Conservation (phyloP, 306 rosid species). For the Quercus aquifolioides region DNA sequence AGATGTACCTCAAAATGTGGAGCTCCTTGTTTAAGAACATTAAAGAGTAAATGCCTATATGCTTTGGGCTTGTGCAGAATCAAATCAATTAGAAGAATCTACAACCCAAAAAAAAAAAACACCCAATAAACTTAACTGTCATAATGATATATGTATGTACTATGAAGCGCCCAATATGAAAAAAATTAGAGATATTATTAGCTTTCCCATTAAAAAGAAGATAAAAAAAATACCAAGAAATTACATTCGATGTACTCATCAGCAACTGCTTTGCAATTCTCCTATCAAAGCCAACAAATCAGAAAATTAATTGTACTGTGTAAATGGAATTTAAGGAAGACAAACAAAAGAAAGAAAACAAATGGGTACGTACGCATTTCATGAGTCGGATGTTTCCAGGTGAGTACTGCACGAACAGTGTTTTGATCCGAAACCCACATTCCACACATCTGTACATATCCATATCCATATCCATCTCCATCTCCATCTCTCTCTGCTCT, state of each 20-base stretch:
- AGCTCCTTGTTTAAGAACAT: conserved; percentile 49
- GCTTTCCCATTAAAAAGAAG: conserved; percentile 9
- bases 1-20: conserved; percentile 46
- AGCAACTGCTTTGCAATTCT: conserved; percentile 71
- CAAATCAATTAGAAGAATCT: conserved; percentile 80
- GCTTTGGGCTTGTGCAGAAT: conserved; percentile 85
- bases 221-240: conserved; percentile 47
- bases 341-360: background rate
- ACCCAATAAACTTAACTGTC: background rate
- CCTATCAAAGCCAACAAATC: conserved; percentile 38
- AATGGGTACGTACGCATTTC: conserved; percentile 65
- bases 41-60: conserved; percentile 75
- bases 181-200: background rate
- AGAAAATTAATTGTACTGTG: background rate
- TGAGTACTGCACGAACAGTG: conserved; percentile 77
- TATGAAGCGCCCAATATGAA: background rate
- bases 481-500: conserved; percentile 16
- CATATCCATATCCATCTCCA: conserved; percentile 27
- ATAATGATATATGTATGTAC: too few relatives aligned
- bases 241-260: conserved; percentile 89
- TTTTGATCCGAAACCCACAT: conserved; percentile 52
- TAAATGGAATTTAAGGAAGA: background rate
- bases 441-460: conserved; percentile 56
- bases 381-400: conserved; percentile 86
- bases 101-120: background rate